Conservation (phyloP, 2,329 filamentous ascomycete genomes). For the Coniochaeta ligniaria region DNA sequence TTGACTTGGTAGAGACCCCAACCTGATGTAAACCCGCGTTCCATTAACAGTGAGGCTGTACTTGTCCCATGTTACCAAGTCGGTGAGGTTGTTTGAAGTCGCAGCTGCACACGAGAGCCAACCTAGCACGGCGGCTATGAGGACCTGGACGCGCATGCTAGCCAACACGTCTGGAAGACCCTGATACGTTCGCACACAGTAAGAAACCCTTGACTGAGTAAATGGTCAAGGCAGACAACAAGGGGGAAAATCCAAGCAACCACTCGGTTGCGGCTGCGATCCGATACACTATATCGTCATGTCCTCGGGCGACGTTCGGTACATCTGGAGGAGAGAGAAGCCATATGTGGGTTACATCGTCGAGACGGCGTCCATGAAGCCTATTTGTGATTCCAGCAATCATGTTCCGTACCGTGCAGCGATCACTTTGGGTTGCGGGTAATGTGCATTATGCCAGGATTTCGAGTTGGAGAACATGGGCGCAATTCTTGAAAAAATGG, state of each 20-base stretch:
- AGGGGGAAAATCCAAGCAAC: background rate
- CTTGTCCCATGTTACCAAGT: constrained; percentile 42
- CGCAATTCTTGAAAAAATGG: background rate
- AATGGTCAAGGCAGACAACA: background rate
- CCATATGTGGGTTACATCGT: background rate
- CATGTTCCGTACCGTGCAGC: background rate
- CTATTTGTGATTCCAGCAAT: constrained; percentile 3
- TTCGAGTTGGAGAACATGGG: background rate
- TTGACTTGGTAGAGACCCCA: constrained; percentile 3
- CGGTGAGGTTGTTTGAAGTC: constrained; percentile 32
- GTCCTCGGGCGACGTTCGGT: background rate
- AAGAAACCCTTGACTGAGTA: background rate
- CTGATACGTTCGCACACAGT: background rate
- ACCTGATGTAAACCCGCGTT: constrained; percentile 34
- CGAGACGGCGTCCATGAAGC: background rate
- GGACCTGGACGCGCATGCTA: background rate
- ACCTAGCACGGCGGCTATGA: background rate
- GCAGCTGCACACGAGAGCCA: constrained; percentile 8
- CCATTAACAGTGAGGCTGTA: constrained; percentile 43
- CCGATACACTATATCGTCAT: background rate
- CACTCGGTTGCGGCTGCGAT: background rate
- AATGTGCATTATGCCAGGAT: background rate
- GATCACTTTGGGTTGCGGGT: background rate
- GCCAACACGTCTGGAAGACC: background rate
- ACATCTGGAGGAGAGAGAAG: background rate